These are phyloP conservation scores for Ogataea corticis DNA, from an alignment of 805 yeast genomes.

Conservation along the genomic window DNA sequence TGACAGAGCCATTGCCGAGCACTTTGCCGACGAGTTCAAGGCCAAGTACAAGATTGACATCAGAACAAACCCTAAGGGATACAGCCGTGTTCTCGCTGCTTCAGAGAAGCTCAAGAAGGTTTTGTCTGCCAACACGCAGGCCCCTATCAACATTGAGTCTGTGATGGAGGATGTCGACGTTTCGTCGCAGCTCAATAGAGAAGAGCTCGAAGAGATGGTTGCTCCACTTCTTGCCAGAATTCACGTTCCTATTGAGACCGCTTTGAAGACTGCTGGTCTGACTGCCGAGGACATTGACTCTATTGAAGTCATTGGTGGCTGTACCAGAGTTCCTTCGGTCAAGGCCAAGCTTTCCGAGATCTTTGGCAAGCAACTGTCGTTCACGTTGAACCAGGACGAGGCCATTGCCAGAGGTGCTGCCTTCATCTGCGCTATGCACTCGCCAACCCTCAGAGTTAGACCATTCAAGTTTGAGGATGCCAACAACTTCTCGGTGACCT, in stretches of 20 bases:
- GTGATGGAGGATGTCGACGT: constrained; percentile 97
- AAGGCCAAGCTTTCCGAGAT: constrained; percentile 78
- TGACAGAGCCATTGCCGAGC: constrained; percentile 90
- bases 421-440: constrained; percentile 97
- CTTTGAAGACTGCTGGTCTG: constrained; percentile 78
- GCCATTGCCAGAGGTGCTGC: constrained; percentile 99
- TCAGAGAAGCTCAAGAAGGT: constrained; percentile 95
- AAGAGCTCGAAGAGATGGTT: constrained; percentile 88
- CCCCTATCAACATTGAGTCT: constrained; percentile 94
- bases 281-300: constrained; percentile 76
- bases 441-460: constrained; percentile 97
- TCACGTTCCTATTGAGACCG: constrained; percentile 73
- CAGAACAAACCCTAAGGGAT: constrained; percentile 89
- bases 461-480: constrained; percentile 97
- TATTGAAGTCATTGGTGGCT: constrained; percentile 96
- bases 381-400: constrained; percentile 98
- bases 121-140: constrained; percentile 90
- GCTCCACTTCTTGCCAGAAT: constrained; percentile 78
- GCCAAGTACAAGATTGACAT: constrained; percentile 92
- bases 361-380: constrained; percentile 83
- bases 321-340: constrained; percentile 94
- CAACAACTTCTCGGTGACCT: constrained; percentile 89
- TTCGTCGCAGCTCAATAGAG: constrained; percentile 83
- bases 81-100: constrained; percentile 86
- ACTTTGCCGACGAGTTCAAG: constrained; percentile 91